Conservation (phyloP, 177 flowering plant genomes). For the Vitis hybrid region DNA sequence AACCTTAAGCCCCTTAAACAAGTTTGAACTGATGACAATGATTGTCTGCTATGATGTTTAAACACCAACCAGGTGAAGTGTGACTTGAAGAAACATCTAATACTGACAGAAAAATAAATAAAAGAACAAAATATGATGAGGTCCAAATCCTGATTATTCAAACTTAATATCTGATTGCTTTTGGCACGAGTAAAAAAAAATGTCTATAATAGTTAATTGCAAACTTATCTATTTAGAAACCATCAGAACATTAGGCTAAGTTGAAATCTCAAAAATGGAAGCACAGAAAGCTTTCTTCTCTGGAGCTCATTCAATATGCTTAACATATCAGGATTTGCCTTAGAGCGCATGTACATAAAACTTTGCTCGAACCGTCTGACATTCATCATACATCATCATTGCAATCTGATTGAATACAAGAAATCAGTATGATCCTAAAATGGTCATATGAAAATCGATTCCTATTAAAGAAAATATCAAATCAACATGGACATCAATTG, state of each 20-base stretch:
- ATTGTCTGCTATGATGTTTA: neutral
- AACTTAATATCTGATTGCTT: neutral
- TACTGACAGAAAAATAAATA: neutral
- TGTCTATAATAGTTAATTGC: neutral
- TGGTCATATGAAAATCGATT: conserved; percentile 7
- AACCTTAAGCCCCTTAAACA: no score
- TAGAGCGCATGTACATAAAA: conserved; percentile 31
- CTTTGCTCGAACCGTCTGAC: conserved; percentile 34
- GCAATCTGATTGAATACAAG: conserved; percentile 56
- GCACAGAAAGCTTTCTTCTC: conserved; percentile 10
- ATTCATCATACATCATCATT: conserved; percentile 63
- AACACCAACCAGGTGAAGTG: neutral
- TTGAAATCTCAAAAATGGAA: neutral
- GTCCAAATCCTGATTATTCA: neutral
- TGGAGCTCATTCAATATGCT: conserved; percentile 5
- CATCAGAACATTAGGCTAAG: neutral
- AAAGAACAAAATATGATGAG: neutral
- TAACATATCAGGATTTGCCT: conserved; percentile 20
- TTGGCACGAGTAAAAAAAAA: neutral
- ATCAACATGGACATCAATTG: conserved; percentile 1
- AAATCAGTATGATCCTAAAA: conserved; percentile 28
- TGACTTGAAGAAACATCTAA: neutral
- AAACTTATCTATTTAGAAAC: neutral
- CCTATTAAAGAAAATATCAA: neutral
- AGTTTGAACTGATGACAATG: no score